Evolutionary conservation across 352 stramenopile species (phyloP).

Genomic region (Globisporangium emineosum): DNA sequence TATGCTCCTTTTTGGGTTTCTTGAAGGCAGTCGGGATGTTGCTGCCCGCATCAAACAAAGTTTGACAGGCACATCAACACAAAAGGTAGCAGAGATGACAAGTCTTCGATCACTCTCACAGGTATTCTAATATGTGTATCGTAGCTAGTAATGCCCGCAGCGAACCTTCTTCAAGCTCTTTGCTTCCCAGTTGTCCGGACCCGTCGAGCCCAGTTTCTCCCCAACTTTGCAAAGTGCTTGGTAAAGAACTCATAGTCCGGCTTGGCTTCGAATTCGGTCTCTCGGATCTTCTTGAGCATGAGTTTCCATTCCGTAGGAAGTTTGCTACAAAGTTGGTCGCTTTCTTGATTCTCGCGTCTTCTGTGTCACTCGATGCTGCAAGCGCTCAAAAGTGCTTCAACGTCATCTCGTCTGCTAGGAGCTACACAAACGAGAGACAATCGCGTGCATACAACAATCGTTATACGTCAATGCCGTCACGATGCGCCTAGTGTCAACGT

Average conservation of each 20-base stretch:
- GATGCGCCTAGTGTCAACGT: slow-evolving; percentile 3
- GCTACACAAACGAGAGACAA: slow-evolving; percentile 32
- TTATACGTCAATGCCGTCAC: neutral
- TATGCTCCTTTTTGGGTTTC: slow-evolving; percentile 4
- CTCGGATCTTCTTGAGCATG: slow-evolving; percentile 61
- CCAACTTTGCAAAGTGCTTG: slow-evolving; percentile 51
- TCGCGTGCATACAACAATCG: neutral
- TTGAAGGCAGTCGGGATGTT: slow-evolving; percentile 2
- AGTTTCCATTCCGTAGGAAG: slow-evolving; percentile 48
- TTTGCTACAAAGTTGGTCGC: slow-evolving; percentile 53
- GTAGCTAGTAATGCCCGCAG: neutral
- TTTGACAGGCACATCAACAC: neutral
- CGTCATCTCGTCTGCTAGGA: slow-evolving; percentile 85
- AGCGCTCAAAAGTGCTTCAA: slow-evolving; percentile 88
- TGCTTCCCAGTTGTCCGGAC: slow-evolving; percentile 45
- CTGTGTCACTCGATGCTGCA: slow-evolving; percentile 66
- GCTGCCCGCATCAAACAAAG: neutral
- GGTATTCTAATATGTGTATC: neutral
- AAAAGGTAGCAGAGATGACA: neutral
- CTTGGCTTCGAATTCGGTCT: slow-evolving; percentile 65
- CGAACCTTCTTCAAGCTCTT: slow-evolving; percentile 14
- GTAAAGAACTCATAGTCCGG: slow-evolving; percentile 75
- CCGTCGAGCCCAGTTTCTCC: slow-evolving; percentile 29
- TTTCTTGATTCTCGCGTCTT: slow-evolving; percentile 74
- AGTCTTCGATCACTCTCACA: neutral